A percentile compares a stretch with the other conserved stretches of the same genome.
Conservation (phyloP, 2,329 filamentous ascomycete species). For the Macroventuria anomochaeta region DNA sequence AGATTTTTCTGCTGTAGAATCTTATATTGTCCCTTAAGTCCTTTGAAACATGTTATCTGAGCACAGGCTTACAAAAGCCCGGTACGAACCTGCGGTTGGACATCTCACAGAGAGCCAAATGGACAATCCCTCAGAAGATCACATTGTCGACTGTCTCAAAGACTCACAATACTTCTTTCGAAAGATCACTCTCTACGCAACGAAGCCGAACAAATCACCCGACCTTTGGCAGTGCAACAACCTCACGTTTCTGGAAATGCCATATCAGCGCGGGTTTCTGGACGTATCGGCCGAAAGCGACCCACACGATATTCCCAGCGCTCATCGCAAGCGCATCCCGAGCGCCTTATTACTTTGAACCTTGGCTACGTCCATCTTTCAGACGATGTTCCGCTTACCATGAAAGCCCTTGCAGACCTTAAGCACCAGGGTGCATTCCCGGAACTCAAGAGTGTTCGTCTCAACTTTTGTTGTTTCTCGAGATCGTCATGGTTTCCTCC, state of each 20-base stretch:
- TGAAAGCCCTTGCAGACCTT: not conserved
- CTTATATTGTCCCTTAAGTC: not conserved
- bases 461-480: not conserved
- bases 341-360: not conserved
- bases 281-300: not conserved
- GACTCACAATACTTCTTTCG: not conserved
- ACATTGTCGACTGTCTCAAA: not conserved
- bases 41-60: not conserved
- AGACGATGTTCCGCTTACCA: not conserved
- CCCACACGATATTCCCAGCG: not conserved
- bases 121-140: not conserved
- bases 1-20: not conserved
- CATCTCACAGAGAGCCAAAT: not conserved
- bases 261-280: not conserved
- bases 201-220: not conserved
- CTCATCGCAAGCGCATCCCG: not conserved
- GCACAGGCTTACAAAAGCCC: not conserved
- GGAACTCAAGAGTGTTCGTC: not conserved
- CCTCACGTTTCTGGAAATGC: not conserved
- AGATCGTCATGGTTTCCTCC: not conserved
- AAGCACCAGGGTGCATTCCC: not conserved
- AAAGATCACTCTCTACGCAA: not conserved
- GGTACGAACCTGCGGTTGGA: not conserved
- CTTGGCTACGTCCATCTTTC: not conserved
- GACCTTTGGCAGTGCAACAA: not conserved